Evolutionary conservation across 257 asterid species (phyloP), one percentile per base, ranked within the genome.

Genomic region (Nicotiana undulata): DNA sequence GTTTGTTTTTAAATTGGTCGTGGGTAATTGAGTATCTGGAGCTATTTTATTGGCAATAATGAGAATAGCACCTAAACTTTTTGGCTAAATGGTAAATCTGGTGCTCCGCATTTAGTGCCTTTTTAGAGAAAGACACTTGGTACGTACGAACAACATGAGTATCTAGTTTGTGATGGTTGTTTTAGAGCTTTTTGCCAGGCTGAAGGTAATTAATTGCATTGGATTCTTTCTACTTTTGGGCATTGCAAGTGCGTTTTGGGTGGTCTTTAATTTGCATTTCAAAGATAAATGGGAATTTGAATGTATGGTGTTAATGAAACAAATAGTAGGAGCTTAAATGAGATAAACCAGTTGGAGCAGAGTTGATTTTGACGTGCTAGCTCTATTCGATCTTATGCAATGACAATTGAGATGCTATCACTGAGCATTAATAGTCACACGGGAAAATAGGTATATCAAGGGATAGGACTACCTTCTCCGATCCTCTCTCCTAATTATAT

Each of bases 121-220:
- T 84, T 76, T 34, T 34, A 82, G 24, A 74, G 80, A 20, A 81
- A 37, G 81, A 53, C 75, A 66, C 75, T 80, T 75, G n/a, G n/a
- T n/a, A n/a, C 20, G 76, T 81, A 22, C 40, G 79, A 40, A 64
- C 17, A 20, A 60, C 2, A 20, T 32, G 22, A 40, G 24, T n/a
- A 22, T 8, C 55, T 32, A 79, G 75, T 51, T 51, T 65, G 10
- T 60, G 3, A 2, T 79, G 37, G 34, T 82, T 75, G 24, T 55
- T 51, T 86, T 85, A 52, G 74, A 24, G 61, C n/a, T 70, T 72
- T 72, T 34, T 40, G 59, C 12, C 6, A 7, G 3, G 29, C 5
- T 9, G 44, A 37, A 68, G 40, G 31, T 68, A 11, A 40, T 70
- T 68, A 11, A 40, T 70, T 40, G 59, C 20, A 22, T 70, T 70